phyloP scores from a whole-genome alignment of 23 red algal genomes.

The Gracilaria domingensis region DNA sequence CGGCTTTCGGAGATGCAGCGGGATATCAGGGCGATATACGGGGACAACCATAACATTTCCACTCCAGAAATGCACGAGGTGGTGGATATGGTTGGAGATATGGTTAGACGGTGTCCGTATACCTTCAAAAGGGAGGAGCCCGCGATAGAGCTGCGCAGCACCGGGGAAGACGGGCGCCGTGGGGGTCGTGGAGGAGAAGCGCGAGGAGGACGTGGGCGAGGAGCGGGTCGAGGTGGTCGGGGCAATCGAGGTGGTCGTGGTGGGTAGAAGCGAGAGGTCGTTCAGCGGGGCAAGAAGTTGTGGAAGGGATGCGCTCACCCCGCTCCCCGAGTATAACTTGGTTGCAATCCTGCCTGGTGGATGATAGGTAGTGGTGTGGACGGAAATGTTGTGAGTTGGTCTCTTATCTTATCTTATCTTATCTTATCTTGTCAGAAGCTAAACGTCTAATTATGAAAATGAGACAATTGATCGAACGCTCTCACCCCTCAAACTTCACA shows the following conservation, averaged over 20 bases:
- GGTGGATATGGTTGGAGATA: neutral
- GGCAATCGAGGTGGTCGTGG: constrained; percentile 12
- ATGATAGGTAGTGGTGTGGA: neutral
- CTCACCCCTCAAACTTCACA: no score
- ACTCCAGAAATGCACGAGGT: constrained; percentile 1
- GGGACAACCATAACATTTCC: neutral
- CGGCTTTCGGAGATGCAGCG: constrained; percentile 25
- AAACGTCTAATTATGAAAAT: constrained; percentile 6
- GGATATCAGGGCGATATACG: neutral
- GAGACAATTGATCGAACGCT: neutral
- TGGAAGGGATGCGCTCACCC: no score
- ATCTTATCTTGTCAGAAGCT: neutral
- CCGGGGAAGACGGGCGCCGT: constrained; percentile 18
- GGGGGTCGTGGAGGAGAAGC: neutral
- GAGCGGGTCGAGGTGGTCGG: neutral
- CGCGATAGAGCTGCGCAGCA: constrained; percentile 1
- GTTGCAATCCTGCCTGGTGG: no score
- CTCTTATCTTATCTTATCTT: no score
- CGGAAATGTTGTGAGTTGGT: neutral
- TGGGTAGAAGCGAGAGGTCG: neutral
- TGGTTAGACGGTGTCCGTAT: neutral
- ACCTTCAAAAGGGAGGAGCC: constrained; percentile 10
- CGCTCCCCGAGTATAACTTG: no score
- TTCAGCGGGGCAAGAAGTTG: no score
- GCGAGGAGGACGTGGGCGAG: neutral